phyloP scores from a whole-genome alignment of 176 grass and related monocot genomes.

The Oryza meridionalis region DNA sequence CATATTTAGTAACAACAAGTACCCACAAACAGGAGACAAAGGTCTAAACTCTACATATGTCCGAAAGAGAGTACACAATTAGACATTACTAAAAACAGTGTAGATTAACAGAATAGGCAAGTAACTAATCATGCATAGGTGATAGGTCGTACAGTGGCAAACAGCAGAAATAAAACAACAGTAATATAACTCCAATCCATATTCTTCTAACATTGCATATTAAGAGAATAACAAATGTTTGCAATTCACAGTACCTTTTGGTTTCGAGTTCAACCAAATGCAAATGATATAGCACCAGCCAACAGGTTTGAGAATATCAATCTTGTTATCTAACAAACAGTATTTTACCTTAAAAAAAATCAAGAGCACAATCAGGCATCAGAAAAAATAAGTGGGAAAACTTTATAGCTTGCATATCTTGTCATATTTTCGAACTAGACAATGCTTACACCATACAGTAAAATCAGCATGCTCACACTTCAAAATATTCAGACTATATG shows the following conservation, averaged over 20 bases:
- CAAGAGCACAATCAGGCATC: slow-evolving; percentile 3
- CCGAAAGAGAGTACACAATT: not conserved
- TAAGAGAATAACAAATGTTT: not conserved
- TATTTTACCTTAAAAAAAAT: slow-evolving; percentile 1
- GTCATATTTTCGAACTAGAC: slow-evolving; percentile 2
- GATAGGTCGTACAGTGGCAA: not conserved
- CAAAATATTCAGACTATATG: not conserved
- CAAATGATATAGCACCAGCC: slow-evolving; percentile 10
- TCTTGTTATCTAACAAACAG: slow-evolving; percentile 1
- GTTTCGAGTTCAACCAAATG: slow-evolving; percentile 20
- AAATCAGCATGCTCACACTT: not conserved
- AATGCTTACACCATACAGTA: not conserved
- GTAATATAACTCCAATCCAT: not conserved
- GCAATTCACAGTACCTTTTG: not conserved
- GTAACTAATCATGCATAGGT: not conserved
- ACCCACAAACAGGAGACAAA: too few relatives aligned
- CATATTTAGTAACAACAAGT: not conserved
- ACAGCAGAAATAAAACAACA: not conserved
- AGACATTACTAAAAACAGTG: not conserved
- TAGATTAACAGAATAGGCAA: not conserved
- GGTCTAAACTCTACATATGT: not conserved
- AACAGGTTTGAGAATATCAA: slow-evolving; percentile 8
- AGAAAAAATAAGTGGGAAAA: not conserved
- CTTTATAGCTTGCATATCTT: slow-evolving; percentile 1
- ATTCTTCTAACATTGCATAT: not conserved